Percentiles rank a stretch among this genome's conserved stretches.
Conservation (phyloP, 2,329 filamentous ascomycete genomes). For the Calonectria henricotiae region DNA sequence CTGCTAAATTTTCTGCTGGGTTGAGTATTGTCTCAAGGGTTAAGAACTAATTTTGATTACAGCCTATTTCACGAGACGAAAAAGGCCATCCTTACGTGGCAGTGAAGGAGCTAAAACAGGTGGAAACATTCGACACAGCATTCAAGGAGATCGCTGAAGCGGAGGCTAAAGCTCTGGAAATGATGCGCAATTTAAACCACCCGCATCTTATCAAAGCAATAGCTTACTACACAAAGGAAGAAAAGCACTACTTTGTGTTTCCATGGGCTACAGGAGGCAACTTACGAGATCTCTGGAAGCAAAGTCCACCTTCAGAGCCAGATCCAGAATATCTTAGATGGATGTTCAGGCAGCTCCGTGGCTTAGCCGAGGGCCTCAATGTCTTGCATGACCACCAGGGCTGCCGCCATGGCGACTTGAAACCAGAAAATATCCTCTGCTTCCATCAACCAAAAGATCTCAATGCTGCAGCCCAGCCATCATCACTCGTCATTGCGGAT, state of each 20-base stretch:
- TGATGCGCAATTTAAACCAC: constrained; percentile 31
- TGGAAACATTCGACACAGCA: constrained; percentile 29
- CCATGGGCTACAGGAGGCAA: constrained; percentile 43
- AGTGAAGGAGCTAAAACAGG: constrained; percentile 36
- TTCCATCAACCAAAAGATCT: neutral
- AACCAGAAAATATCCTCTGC: constrained; percentile 41
- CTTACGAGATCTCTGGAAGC: constrained; percentile 40
- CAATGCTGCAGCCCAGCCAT: neutral
- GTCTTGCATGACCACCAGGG: constrained; percentile 29
- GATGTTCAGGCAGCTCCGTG: constrained; percentile 37
- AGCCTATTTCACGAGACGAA: neutral
- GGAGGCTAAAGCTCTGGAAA: constrained; percentile 26
- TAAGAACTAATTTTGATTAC: neutral
- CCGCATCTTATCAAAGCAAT: constrained; percentile 37
- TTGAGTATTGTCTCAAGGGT: too few species aligned
- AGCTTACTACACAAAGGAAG: constrained; percentile 28
- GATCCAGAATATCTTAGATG: constrained; percentile 19
- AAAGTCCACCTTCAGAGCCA: neutral
- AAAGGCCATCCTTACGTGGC: constrained; percentile 15
- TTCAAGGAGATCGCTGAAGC: constrained; percentile 10
- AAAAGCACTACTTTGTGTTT: constrained; percentile 36
- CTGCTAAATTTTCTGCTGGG: too few species aligned
- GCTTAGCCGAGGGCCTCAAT: constrained; percentile 36
- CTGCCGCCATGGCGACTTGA: constrained; percentile 43
- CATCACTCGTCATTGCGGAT: neutral